A percentile compares a stretch with the other conserved stretches of the same genome.
Conservation (phyloP, 2,329 filamentous ascomycete genomes). For the Cladophialophora chaetospira region DNA sequence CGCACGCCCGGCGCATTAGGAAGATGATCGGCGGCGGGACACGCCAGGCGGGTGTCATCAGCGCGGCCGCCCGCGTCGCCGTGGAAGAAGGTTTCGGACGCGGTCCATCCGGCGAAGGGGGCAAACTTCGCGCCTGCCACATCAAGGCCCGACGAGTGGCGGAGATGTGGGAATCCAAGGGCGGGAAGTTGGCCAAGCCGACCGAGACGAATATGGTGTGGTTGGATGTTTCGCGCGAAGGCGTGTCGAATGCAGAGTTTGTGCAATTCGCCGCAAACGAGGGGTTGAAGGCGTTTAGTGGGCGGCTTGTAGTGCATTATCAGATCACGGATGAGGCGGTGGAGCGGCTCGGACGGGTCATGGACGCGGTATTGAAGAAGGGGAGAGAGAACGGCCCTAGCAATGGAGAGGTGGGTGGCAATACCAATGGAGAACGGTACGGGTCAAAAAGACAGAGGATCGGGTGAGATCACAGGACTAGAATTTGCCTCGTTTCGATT, state of each 20-base stretch:
- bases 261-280: conserved; percentile 57
- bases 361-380: conserved; percentile 32
- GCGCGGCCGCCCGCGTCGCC: conserved; percentile 73
- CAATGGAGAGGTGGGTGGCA: neutral
- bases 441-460: neutral
- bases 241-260: conserved; percentile 56
- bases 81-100: conserved; percentile 76
- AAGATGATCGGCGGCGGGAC: conserved; percentile 81
- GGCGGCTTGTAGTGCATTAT: conserved; percentile 69
- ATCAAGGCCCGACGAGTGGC: conserved; percentile 63
- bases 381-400: neutral
- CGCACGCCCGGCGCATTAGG: conserved; percentile 71
- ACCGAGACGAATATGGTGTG: conserved; percentile 93
- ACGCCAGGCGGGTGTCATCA: conserved; percentile 73
- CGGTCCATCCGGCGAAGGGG: conserved; percentile 60
- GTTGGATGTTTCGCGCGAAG: conserved; percentile 69
- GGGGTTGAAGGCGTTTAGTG: conserved; percentile 59
- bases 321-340: conserved; percentile 51
- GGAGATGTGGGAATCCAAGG: conserved; percentile 66
- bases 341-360: conserved; percentile 34
- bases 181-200: conserved; percentile 68
- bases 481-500: neutral
- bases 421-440: conserved; percentile 5
- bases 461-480: neutral
- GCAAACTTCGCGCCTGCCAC: conserved; percentile 64